Evolutionary conservation across 495 filamentous ascomycete genomes (phyloP).

Genomic region (Penicillium pancosmium): DNA sequence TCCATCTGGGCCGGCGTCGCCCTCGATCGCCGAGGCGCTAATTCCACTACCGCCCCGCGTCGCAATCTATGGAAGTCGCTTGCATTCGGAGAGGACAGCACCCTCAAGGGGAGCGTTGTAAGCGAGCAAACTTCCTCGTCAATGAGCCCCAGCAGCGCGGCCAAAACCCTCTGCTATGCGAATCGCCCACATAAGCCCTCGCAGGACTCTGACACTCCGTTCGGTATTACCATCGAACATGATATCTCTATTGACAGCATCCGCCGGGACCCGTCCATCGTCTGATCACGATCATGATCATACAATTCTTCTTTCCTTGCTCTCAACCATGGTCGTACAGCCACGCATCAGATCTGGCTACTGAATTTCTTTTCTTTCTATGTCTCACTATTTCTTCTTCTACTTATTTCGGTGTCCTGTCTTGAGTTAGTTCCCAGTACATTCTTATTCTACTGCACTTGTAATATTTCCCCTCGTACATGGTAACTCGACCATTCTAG

Average conservation of each 20-base stretch:
- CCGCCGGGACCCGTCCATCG: slow-evolving; percentile 14
- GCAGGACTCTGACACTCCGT: slow-evolving; percentile 19
- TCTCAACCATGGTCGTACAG: neutral
- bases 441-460: too few species aligned
- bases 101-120: slow-evolving; percentile 12
- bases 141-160: slow-evolving; percentile 20
- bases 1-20: slow-evolving; percentile 70
- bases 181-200: slow-evolving; percentile 21
- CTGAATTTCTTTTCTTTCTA: neutral
- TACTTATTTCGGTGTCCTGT: too few species aligned
- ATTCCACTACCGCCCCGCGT: slow-evolving; percentile 11
- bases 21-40: slow-evolving; percentile 29
- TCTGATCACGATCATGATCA: neutral
- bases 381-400: neutral
- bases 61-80: slow-evolving; percentile 36
- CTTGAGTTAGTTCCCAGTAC: too few species aligned
- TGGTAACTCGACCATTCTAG: neutral
- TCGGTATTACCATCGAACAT: slow-evolving; percentile 39
- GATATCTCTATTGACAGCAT: slow-evolving; percentile 33
- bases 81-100: slow-evolving; percentile 20
- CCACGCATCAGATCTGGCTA: neutral
- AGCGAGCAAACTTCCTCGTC: slow-evolving; percentile 18
- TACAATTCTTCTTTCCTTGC: neutral
- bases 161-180: slow-evolving; percentile 35
- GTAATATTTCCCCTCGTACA: too few species aligned